A percentile compares a stretch with the other conserved stretches of the same genome.
Evolutionary conservation across 345 rosid genomes (phyloP).

Genomic region (Turritis glabra): DNA sequence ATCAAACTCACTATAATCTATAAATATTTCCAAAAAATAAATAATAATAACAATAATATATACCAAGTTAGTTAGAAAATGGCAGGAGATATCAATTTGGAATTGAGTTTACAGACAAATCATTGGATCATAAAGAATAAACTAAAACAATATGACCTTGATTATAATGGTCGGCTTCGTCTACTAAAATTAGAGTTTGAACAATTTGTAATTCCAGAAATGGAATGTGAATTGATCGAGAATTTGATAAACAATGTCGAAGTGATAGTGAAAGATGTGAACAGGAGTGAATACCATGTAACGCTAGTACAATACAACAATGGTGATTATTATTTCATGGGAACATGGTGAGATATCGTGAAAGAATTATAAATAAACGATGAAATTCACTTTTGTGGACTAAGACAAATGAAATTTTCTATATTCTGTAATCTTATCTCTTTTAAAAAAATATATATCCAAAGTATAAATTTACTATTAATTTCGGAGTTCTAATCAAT

Average conservation of each 20-base stretch:
- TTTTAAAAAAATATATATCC: no score
- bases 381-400: no score
- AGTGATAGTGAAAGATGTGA: not conserved
- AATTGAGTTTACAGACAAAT: not conserved
- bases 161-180: not conserved
- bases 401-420: no score
- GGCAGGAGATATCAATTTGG: not conserved
- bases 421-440: no score
- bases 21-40: not conserved
- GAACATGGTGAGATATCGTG: no score
- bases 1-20: no score
- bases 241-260: not conserved
- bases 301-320: not conserved
- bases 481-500: no score
- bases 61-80: not conserved
- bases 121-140: not conserved
- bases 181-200: not conserved
- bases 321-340: no score
- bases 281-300: not conserved
- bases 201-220: not conserved
- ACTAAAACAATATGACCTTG: not conserved
- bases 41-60: not conserved
- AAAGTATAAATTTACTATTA: no score
- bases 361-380: no score
- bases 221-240: not conserved